Evolutionary conservation across 2,329 filamentous ascomycete species (phyloP), one percentile per base, ranked within the genome.

Genomic region (Paraphaeosphaeria minitans): DNA sequence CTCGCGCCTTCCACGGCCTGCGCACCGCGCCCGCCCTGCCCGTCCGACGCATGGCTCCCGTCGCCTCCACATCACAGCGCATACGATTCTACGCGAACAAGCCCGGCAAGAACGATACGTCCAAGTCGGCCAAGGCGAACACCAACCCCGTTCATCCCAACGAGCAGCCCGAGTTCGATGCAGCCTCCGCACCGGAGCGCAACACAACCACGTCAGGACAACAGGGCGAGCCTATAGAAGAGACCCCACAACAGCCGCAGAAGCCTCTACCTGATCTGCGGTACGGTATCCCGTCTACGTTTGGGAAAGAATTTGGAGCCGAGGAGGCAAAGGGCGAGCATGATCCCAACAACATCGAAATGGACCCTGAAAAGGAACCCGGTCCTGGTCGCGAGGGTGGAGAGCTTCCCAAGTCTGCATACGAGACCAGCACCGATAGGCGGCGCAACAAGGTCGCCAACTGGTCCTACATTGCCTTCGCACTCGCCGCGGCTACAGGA

Each of bases 201-300:
- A 75, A 75, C 59, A 75, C 67, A 46, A 64, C 72, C 39, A 63
- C 66, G 19, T 60, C 64, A 42, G 59, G 33, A 65, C 70, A 66
- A 57, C 69, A 70, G 70, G 50, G 50, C 27, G 69, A 75, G 41
- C 66, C 78, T 59, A 69, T 75, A 51, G 69, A 78, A 55, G 77
- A 81, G 45, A 77, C 81, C 53, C 68, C 72, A 52, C 77, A 84
- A 66, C 82, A 87, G 24, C 82, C 85, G 53, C 74, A 72, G 16
- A 84, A 89, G 69, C 89, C 91, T 54, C 85, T 97, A 13, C 94
- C 94, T 54, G 93, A 98, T 74, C 83, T 98, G 46, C 95, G 92
- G n/a, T 89, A 94, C 72, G 94, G 94, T 64, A 96, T 98, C 62
- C 94, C 94, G 0, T 97, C 93, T 1, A 97, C 93, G 0, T 84